Conservation (phyloP, 179 eudicot genomes). For the Nepenthes alata region DNA sequence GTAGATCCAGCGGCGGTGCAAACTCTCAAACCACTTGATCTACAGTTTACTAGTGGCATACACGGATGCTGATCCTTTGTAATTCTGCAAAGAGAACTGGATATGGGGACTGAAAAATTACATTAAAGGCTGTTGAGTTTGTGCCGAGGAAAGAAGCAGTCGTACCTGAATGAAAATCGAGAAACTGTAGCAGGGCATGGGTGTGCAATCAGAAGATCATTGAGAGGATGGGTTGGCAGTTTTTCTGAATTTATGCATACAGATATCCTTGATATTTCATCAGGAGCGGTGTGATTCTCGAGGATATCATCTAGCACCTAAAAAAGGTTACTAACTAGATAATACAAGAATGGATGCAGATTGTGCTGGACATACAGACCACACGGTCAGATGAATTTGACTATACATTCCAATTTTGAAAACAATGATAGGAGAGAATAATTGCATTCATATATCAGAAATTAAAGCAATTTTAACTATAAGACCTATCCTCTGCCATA, state of each 20-base stretch:
- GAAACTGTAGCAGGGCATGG: slow-evolving; percentile 90
- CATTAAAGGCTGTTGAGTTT: background rate
- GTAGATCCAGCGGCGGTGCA: slow-evolving; percentile 92
- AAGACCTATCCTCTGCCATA: too few species aligned
- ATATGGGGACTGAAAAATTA: background rate
- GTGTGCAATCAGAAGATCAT: slow-evolving; percentile 68
- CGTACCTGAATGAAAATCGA: slow-evolving; percentile 72
- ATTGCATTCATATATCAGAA: too few species aligned
- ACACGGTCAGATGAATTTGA: too few species aligned
- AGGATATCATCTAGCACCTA: slow-evolving; percentile 65
- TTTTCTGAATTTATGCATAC: slow-evolving; percentile 39
- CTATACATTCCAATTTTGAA: too few species aligned
- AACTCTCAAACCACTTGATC: slow-evolving; percentile 87
- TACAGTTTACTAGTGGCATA: slow-evolving; percentile 33
- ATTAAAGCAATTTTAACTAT: too few species aligned
- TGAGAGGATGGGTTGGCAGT: slow-evolving; percentile 50
- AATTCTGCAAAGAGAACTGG: slow-evolving; percentile 26
- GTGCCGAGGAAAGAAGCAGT: background rate
- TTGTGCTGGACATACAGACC: too few species aligned
- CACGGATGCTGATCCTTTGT: slow-evolving; percentile 23
- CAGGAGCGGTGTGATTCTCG: slow-evolving; percentile 35
- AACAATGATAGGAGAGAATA: too few species aligned
- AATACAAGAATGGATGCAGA: too few species aligned
- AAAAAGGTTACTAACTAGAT: background rate
- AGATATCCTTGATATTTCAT: slow-evolving; percentile 65